phyloP scores from a whole-genome alignment of 2,329 filamentous ascomycete species.

The Macrophomina tecta region DNA sequence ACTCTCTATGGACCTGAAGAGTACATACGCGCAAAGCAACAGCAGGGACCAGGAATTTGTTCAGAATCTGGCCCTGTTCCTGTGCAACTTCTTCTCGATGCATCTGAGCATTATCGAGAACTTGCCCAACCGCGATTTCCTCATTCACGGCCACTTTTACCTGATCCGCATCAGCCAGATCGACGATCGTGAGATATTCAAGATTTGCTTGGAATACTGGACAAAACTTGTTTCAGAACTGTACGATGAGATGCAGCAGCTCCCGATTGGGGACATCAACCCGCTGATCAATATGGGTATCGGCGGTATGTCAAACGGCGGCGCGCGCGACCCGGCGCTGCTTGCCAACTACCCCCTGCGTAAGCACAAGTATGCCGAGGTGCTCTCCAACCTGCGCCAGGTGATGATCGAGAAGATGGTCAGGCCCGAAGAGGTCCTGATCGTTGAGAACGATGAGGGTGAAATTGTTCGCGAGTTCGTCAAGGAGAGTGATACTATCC shows the following conservation, averaged over 20 bases:
- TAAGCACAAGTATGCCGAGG: slow-evolving; percentile 97
- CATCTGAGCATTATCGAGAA: slow-evolving; percentile 92
- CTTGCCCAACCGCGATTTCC: slow-evolving; percentile 90
- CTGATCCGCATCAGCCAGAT: slow-evolving; percentile 98
- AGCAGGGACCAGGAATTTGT: slow-evolving; percentile 96
- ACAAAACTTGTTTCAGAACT: slow-evolving; percentile 97
- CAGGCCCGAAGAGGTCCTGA: slow-evolving; percentile 92
- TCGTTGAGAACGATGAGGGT: slow-evolving; percentile 99
- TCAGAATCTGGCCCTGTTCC: slow-evolving; percentile 92
- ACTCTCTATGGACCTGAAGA: slow-evolving; percentile 85
- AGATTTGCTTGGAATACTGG: slow-evolving; percentile 99
- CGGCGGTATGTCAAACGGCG: slow-evolving; percentile 71
- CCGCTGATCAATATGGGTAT: slow-evolving; percentile 82
- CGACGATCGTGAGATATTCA: slow-evolving; percentile 98
- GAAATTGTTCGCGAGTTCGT: slow-evolving; percentile 99
- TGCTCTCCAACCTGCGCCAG: slow-evolving; percentile 89
- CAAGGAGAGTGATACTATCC: slow-evolving; percentile 98
- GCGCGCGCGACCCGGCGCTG: slow-evolving; percentile 83
- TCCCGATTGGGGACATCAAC: slow-evolving; percentile 92
- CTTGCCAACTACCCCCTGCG: slow-evolving; percentile 89
- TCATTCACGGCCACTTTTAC: slow-evolving; percentile 96
- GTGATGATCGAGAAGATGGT: slow-evolving; percentile 99
- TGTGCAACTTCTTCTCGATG: slow-evolving; percentile 95
- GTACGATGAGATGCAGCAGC: slow-evolving; percentile 97
- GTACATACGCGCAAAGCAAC: slow-evolving; percentile 90